Base-by-base conservation (phyloP, 2,329 filamentous ascomycete genomes). In the Sphaerulina populicola region DNA sequence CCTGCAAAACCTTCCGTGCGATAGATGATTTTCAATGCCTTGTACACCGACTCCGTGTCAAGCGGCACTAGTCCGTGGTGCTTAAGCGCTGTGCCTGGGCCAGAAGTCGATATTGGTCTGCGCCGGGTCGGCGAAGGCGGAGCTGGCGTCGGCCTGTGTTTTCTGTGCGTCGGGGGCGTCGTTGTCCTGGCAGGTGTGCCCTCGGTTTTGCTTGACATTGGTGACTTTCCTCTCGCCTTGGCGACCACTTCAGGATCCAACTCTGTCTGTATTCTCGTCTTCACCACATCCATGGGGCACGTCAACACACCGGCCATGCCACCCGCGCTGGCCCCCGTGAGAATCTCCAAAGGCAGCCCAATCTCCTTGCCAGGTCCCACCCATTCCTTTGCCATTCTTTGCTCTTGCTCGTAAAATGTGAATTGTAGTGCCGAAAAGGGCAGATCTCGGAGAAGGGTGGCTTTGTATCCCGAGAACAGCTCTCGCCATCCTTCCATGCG, bases 351-450 rank as follows among this genome's bases (percentile, higher is more conserved):
- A 0, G 82, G 77, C 31, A 94, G 71, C 0, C 93, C 93, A 47
- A 98, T 94, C 52, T 96, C 88, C 51, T 84, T 80, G 56, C 83
- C 85, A 4, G 57, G 59, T 31, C 85, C 81, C 64, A 86, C 83
- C 77, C 85, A 94, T 47, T 81, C 69, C 64, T 85, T 85, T 0
- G 93, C 90, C 77, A 88, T 80, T 41, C 77, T 81, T 63, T 90
- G 87, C 66, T 90, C 90, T 69, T 97, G 88, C 69, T 98, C 93
- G 74, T 95, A 98, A 67, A 98, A 96, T 63, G 94, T 91, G 70
- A 98, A 97, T 66, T 98, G 93, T 9, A 98, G 73, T 0, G 93
- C 93, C 0, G 91, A 97, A 66, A 96, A 98, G 1, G 93, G 93
- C 18, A 98, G 77, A 63, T 98, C 93, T 52, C 93, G 85, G 71